Evolutionary conservation across 2,329 filamentous ascomycete genomes (phyloP), one percentile per base, ranked within the genome.

Genomic region (Pseudogymnoascus sp.): DNA sequence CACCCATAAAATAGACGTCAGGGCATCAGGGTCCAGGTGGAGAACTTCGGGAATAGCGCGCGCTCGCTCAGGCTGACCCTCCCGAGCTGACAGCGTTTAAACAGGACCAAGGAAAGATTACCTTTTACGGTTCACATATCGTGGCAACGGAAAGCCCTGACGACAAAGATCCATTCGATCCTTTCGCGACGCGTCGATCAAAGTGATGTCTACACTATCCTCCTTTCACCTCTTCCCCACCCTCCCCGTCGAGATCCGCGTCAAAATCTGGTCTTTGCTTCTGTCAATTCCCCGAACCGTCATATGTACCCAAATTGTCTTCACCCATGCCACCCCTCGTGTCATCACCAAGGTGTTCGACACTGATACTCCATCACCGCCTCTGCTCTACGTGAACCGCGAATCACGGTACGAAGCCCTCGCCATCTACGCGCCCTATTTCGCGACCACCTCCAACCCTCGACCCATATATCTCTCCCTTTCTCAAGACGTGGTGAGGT

Each of bases 161-260:
- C 41, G 23, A 28, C 23, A 28, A 48, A 18, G 12, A n/a, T 18
- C n/a, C n/a, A 12, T n/a, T 30, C n/a, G 15, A 52, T 30, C n/a
- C 12, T 52, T 18, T 3, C 8, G 23, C 9, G 45, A 30, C 45
- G 45, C 45, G n/a, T 52, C 45, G n/a, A 30, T 30, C 23, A 28
- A 3, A 52, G 23, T 28, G 7, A 52, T 52, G 45, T 57, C 45
- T 18, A 18, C 62, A 13, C 41, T 63, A 10, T 52, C 64, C 5
- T 30, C 61, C 23, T 70, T 70, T 60, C 61, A 64, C 35, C 61
- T 64, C 59, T 70, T 70, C 59, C 61, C 64, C 30, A 19, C 48
- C 9, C 64, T 70, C 15, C 68, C 68, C 26, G 61, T 55, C 60
- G 68, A 70, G 57, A 58, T 70, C 28, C 67, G 66, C 9, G 60